A percentile compares a stretch with the other conserved stretches of the same genome.
phyloP scores from a whole-genome alignment of 2,329 filamentous ascomycete species.

The Aspergillus calidoustus region DNA sequence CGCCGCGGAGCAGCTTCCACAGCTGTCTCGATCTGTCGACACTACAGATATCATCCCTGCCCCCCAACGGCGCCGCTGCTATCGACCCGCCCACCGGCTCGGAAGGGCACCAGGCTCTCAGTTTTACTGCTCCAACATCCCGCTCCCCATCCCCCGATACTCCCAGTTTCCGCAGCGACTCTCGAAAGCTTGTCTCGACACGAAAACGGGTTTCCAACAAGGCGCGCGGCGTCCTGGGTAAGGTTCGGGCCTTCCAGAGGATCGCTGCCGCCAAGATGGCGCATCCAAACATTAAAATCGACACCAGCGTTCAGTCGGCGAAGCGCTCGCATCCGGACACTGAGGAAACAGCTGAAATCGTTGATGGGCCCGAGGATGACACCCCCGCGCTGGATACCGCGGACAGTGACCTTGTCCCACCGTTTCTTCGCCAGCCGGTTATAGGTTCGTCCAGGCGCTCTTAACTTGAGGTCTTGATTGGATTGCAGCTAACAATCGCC shows the following conservation, averaged over 20 bases:
- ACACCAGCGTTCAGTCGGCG: conserved; percentile 42
- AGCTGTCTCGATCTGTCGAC: conserved; percentile 50
- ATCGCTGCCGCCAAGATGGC: conserved; percentile 48
- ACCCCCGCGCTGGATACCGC: conserved; percentile 33
- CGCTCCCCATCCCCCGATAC: conserved; percentile 39
- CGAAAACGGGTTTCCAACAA: conserved; percentile 42
- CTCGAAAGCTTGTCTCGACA: conserved; percentile 36
- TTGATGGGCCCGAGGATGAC: conserved; percentile 33
- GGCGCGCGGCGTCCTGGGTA: conserved; percentile 47
- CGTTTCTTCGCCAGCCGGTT: conserved; percentile 44
- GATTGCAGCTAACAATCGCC: conserved; percentile 15
- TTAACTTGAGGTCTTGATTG: conserved; percentile 18
- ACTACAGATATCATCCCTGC: conserved; percentile 38
- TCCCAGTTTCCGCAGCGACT: conserved; percentile 34
- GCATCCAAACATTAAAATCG: conserved; percentile 46
- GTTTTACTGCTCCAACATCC: conserved; percentile 35
- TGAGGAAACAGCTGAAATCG: conserved; percentile 35
- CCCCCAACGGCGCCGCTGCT: conserved; percentile 29
- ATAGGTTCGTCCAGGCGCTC: conserved; percentile 38
- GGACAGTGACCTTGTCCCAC: conserved; percentile 40
- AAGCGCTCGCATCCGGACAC: conserved; percentile 46
- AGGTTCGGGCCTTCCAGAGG: conserved; percentile 46
- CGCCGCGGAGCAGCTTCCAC: conserved; percentile 46
- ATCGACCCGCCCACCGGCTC: conserved; percentile 31
- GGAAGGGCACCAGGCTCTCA: conserved; percentile 25